Conservation (phyloP, 192 early-diverging fungal genomes). For the Gigaspora rosea region DNA sequence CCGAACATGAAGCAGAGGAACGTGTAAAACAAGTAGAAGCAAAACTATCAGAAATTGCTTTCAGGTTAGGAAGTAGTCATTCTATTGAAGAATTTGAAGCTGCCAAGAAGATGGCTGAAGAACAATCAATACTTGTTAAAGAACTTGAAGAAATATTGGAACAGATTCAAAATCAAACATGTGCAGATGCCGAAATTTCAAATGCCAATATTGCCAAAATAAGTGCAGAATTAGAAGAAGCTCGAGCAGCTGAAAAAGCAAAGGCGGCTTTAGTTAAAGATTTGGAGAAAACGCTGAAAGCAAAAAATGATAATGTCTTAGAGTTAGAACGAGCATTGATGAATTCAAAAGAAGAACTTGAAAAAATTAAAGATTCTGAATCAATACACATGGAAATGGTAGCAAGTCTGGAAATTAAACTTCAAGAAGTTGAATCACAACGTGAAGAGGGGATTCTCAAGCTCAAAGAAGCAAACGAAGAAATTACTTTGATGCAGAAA, state of each 20-base stretch:
- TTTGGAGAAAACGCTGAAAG: too few relatives aligned
- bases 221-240: too few relatives aligned
- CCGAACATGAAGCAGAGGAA: background rate
- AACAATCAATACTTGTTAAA: too few relatives aligned
- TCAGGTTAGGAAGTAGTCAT: background rate
- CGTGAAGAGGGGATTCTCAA: background rate
- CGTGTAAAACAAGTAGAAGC: background rate
- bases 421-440: background rate
- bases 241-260: too few relatives aligned
- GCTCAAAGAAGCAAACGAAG: slow-evolving; percentile 14
- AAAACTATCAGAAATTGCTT: background rate
- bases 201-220: too few relatives aligned
- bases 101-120: too few relatives aligned
- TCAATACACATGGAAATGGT: background rate
- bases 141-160: too few relatives aligned
- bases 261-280: too few relatives aligned
- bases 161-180: too few relatives aligned
- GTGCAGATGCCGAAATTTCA: too few relatives aligned
- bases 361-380: background rate
- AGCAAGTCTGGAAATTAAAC: slow-evolving; percentile 12
- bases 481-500: background rate
- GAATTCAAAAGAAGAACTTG: slow-evolving; percentile 4
- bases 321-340: background rate
- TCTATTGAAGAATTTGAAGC: background rate
- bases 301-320: too few relatives aligned